Evolutionary conservation across 1,139 yeast genomes (phyloP).

Genomic region (Taiozyma sp.): DNA sequence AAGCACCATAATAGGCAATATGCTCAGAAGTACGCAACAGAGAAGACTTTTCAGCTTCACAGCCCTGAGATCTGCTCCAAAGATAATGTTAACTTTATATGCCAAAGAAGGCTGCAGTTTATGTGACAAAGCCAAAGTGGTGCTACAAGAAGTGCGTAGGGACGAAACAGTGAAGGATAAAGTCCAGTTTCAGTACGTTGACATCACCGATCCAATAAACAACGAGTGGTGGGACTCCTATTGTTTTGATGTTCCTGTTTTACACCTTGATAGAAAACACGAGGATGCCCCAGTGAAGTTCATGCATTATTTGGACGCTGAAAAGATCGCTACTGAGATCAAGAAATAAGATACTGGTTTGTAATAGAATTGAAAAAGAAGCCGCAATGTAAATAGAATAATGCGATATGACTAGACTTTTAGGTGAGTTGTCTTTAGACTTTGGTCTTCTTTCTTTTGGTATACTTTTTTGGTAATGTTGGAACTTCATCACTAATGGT

Average conservation of each 20-base stretch:
- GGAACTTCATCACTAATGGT: conserved; percentile 6
- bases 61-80: not conserved
- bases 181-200: conserved; percentile 45
- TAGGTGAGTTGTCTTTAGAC: not conserved
- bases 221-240: conserved; percentile 75
- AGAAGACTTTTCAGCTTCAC: not conserved
- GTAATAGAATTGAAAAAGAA: not conserved
- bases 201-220: conserved; percentile 67
- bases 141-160: conserved; percentile 39
- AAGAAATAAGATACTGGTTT: conserved; percentile 14
- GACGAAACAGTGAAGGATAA: conserved; percentile 21
- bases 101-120: conserved; percentile 78
- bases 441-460: conserved; percentile 17
- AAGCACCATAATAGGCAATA: not conserved
- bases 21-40: not conserved
- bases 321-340: conserved; percentile 51
- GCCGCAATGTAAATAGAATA: not conserved
- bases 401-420: not conserved
- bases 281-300: conserved; percentile 50
- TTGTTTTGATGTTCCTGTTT: conserved; percentile 87
- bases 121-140: conserved; percentile 66
- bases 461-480: conserved; percentile 19
- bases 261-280: conserved; percentile 54
- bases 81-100: conserved; percentile 49
- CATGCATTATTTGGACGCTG: conserved; percentile 70